Base-by-base conservation (phyloP, 345 rosid species). In the Erucastrum elatum region DNA sequence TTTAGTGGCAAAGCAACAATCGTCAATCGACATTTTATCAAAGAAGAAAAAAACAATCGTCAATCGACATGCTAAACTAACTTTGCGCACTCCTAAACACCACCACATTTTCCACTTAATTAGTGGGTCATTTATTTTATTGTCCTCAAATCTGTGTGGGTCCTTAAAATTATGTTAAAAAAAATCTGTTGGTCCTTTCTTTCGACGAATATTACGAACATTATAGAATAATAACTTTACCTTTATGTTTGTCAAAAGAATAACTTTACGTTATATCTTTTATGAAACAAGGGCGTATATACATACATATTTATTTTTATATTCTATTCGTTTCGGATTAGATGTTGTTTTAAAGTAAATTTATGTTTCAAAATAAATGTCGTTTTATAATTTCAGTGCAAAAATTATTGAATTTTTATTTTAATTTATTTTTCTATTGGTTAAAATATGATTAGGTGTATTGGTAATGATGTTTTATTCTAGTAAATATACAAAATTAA, bases 161-260 rank as follows among this genome's bases (percentile, higher is more conserved):
- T 69, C 21, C 21, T 21, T 21, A 21, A 21, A 21, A 21, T 21
- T 21, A 21, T 21, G 21, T 21, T 21, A 21, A 21, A 21, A 21
- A 21, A 21, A 21, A 21, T 21, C 21, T 21, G 26, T 76, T 37
- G 62, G 53, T 68, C 33, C 62, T 29, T 76, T 76, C 60, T 60
- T 6, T 68, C 46, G 30, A 33, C 39, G 17, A 39, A 76, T 11
- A 76, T 68, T 76, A 30, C 63, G 6, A 69, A 67, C 55, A 25
- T 16, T 15, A 46, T 61, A 8, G 4, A 31, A 68, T 33, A 21
- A 21, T 21, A 21, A 21, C 21, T 21, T 21, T 60, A 33, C 26
- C 61, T 76, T 55, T 75, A 35, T 64, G 30, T 33, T 76, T 64
- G 63, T 68, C 62, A 59, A 30, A 76, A 59, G 61, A 76, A 75